Percentiles rank a stretch among this genome's conserved stretches.
Conservation (phyloP, 2,329 filamentous ascomycete species). For the Amesomyces nigricolor region DNA sequence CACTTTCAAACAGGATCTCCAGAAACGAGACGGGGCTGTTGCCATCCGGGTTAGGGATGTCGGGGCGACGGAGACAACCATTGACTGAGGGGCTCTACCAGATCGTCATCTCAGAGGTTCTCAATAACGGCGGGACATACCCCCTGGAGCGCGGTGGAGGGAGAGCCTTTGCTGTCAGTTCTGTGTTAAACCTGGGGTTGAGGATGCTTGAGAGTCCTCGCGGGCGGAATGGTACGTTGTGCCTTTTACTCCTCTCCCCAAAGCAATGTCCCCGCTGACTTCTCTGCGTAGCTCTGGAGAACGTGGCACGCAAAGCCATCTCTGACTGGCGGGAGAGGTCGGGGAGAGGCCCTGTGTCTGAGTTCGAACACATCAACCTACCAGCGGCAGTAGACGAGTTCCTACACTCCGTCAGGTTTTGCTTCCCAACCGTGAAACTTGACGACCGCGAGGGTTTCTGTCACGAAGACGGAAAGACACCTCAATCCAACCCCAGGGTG, state of each 20-base stretch:
- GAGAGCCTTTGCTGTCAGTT: slow-evolving; percentile 17
- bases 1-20: neutral
- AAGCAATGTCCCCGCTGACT: neutral
- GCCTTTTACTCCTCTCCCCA: neutral
- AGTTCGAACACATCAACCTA: slow-evolving; percentile 7
- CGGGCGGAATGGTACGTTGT: slow-evolving; percentile 14
- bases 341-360: neutral
- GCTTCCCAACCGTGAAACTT: slow-evolving; percentile 21
- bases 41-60: slow-evolving; percentile 11
- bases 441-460: slow-evolving; percentile 21
- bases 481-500: slow-evolving; percentile 19
- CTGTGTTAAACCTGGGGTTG: slow-evolving; percentile 21
- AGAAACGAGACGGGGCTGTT: slow-evolving; percentile 6
- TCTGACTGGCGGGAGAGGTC: slow-evolving; percentile 18
- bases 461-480: slow-evolving; percentile 9
- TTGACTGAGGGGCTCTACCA: slow-evolving; percentile 20
- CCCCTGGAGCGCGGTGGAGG: slow-evolving; percentile 20
- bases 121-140: slow-evolving; percentile 11
- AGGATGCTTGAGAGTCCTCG: slow-evolving; percentile 21
- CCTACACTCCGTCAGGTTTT: slow-evolving; percentile 19
- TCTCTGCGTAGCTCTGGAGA: slow-evolving; percentile 12
- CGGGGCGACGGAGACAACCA: slow-evolving; percentile 10
- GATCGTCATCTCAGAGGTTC: slow-evolving; percentile 20
- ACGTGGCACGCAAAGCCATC: slow-evolving; percentile 17
- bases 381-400: slow-evolving; percentile 16